phyloP scores from a whole-genome alignment of 371 early-diverging fungal species.

The Globomyces sp. region DNA sequence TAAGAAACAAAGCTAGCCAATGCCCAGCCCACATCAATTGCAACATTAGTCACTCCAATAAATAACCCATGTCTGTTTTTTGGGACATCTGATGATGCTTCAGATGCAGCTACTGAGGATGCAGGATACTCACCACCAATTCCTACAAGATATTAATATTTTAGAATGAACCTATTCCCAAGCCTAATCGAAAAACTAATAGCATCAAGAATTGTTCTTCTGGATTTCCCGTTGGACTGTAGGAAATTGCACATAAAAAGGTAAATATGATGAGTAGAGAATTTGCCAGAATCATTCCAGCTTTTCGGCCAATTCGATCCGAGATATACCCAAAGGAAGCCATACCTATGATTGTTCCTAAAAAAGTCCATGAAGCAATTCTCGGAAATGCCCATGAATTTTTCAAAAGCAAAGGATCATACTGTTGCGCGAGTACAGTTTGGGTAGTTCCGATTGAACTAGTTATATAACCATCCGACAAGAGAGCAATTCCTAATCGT shows the following conservation, averaged over 20 bases:
- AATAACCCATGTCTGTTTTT: constrained; percentile 1
- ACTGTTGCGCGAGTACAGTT: constrained; percentile 1
- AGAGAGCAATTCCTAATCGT: neutral
- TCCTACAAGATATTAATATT: neutral
- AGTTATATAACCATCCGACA: constrained; percentile 6
- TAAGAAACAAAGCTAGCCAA: neutral
- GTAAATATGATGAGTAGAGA: constrained; percentile 8
- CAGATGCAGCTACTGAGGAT: constrained; percentile 1
- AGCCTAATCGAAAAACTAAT: neutral
- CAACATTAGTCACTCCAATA: constrained; percentile 1
- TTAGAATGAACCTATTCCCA: neutral
- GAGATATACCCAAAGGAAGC: constrained; percentile 3
- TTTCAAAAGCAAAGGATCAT: neutral
- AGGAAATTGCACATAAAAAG: constrained; percentile 2
- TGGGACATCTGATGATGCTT: neutral
- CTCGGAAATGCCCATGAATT: neutral
- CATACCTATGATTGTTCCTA: constrained; percentile 10
- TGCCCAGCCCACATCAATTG: neutral
- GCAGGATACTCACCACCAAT: constrained; percentile 14
- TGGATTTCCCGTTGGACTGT: neutral
- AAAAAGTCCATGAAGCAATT: neutral
- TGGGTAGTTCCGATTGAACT: neutral
- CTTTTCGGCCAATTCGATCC: constrained; percentile 5
- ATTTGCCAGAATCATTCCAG: constrained; percentile 10
- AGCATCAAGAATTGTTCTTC: constrained; percentile 3